A percentile compares a stretch with the other conserved stretches of the same genome.
Evolutionary conservation across 2,329 filamentous ascomycete species (phyloP).

Genomic region (Alternaria sp.): DNA sequence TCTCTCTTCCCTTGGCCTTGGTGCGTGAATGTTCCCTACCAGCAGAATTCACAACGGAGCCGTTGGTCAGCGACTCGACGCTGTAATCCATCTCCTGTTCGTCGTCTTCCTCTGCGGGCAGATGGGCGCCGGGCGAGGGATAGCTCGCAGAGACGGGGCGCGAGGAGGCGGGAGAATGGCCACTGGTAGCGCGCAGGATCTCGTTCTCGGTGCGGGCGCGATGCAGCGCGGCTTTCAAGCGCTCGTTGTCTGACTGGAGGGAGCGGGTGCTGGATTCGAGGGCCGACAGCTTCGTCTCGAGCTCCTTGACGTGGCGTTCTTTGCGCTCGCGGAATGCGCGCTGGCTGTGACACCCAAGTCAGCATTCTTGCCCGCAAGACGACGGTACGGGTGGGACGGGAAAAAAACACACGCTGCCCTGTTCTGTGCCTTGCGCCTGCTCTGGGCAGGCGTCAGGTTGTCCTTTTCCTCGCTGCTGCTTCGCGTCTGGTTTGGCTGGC

Average conservation of each 20-base stretch:
- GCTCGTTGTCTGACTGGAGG: conserved; percentile 83
- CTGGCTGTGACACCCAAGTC: conserved; percentile 67
- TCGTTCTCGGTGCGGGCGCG: conserved; percentile 90
- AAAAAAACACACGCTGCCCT: conserved; percentile 69
- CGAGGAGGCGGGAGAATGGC: conserved; percentile 52
- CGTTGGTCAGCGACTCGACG: conserved; percentile 39
- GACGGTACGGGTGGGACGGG: no score
- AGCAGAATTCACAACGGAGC: conserved; percentile 43
- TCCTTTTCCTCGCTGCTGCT: conserved; percentile 60
- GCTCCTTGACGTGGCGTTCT: conserved; percentile 90
- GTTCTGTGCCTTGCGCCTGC: conserved; percentile 73
- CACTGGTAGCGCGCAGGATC: conserved; percentile 82
- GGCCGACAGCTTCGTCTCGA: conserved; percentile 82
- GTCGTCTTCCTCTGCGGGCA: conserved; percentile 26
- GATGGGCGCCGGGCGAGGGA: conserved; percentile 50
- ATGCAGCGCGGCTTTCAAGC: conserved; percentile 82
- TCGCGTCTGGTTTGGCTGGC: conserved; percentile 42
- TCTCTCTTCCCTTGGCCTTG: conserved; percentile 35
- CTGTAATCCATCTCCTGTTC: conserved; percentile 35
- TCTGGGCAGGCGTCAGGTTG: conserved; percentile 57
- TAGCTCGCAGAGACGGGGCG: conserved; percentile 50
- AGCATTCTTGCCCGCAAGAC: neutral
- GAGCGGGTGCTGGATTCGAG: conserved; percentile 78
- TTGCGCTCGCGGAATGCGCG: conserved; percentile 96
- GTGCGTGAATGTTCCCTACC: conserved; percentile 38